Evolutionary conservation across 2,329 filamentous ascomycete genomes (phyloP).

Genomic region (Diaporthe destruens): DNA sequence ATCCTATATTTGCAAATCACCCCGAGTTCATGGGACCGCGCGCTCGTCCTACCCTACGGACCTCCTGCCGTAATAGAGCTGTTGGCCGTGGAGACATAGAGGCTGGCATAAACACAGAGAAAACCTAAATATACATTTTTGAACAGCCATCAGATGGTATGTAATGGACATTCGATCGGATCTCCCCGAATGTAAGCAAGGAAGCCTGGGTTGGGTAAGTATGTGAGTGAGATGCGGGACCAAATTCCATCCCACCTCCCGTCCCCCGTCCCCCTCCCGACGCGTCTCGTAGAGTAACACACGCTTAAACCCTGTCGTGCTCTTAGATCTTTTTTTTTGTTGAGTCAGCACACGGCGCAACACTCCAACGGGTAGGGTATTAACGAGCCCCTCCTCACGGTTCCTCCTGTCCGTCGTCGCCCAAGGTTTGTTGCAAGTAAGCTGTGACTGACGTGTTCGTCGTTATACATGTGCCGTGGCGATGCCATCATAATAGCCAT

Average conservation of each 20-base stretch:
- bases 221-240: neutral
- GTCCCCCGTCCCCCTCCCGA: neutral
- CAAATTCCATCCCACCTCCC: neutral
- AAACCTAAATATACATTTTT: neutral
- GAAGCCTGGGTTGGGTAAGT: neutral
- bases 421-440: constrained; percentile 3
- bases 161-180: constrained; percentile 20
- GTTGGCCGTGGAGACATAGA: neutral
- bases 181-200: constrained; percentile 5
- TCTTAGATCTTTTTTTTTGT: neutral
- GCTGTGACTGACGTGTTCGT: neutral
- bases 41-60: neutral
- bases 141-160: neutral
- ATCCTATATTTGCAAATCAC: neutral
- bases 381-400: constrained; percentile 12
- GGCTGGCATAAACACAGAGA: neutral
- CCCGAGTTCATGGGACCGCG: neutral
- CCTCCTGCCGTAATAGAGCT: neutral
- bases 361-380: neutral
- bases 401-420: constrained; percentile 1
- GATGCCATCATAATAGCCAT: neutral
- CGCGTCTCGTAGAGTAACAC: neutral
- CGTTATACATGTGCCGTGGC: too few species aligned
- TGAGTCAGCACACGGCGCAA: neutral
- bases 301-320: neutral